A percentile compares a stretch with the other conserved stretches of the same genome.
These are phyloP conservation scores for Macaranga tanarius DNA, from an alignment of 441 rosid genomes.

Conservation along the genomic window DNA sequence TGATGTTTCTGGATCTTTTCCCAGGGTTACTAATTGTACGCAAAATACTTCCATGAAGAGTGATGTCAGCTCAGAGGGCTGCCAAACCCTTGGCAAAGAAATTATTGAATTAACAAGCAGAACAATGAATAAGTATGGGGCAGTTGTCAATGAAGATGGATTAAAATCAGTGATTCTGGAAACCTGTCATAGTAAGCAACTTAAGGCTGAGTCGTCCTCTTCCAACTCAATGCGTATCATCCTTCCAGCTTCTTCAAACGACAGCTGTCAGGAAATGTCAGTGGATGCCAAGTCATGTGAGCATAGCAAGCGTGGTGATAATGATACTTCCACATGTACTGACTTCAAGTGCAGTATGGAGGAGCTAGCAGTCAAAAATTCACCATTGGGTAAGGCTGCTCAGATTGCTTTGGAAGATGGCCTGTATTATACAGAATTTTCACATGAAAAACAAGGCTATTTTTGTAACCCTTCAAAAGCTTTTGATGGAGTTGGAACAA, in stretches of 20 bases:
- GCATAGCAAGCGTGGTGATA: not conserved
- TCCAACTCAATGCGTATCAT: slow-evolving; percentile 1
- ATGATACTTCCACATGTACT: not conserved
- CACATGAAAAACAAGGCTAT: not conserved
- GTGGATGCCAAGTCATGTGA: slow-evolving; percentile 12
- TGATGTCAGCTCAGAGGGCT: slow-evolving; percentile 10
- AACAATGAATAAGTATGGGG: slow-evolving; percentile 1
- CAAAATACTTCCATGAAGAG: slow-evolving; percentile 2
- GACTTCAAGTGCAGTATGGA: not conserved
- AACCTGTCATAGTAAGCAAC: slow-evolving; percentile 1
- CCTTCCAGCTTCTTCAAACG: slow-evolving; percentile 17
- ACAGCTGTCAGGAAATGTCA: slow-evolving; percentile 10
- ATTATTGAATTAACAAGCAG: not conserved
- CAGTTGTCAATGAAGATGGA: not conserved
- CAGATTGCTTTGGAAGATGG: not conserved
- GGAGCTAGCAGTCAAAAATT: not conserved
- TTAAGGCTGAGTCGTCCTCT: slow-evolving; percentile 12
- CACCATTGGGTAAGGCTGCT: not conserved
- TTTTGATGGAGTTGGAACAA: not conserved
- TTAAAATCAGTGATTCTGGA: not conserved
- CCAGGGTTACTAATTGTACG: not conserved
- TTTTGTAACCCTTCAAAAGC: not conserved
- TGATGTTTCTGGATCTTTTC: not conserved
- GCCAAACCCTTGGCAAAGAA: not conserved
- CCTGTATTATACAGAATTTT: not conserved